phyloP scores from a whole-genome alignment of 108 stramenopile species.

The Seminavis robusta region DNA sequence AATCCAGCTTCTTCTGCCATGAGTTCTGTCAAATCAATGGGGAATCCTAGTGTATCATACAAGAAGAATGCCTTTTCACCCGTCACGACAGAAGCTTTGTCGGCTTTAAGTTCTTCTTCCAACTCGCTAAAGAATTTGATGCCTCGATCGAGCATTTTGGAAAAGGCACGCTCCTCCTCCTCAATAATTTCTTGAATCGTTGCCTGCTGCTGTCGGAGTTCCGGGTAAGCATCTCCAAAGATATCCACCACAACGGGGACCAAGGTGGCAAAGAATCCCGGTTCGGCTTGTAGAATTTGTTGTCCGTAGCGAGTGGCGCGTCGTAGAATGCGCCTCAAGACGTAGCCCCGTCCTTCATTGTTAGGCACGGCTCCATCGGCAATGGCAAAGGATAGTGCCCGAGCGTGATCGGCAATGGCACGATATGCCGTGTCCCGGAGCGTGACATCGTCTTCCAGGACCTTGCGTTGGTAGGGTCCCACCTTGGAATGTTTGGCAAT shows the following conservation, averaged over 20 bases:
- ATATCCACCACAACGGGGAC: slow-evolving; percentile 88
- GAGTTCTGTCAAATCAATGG: slow-evolving; percentile 94
- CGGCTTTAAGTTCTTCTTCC: slow-evolving; percentile 53
- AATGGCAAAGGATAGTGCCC: slow-evolving; percentile 93
- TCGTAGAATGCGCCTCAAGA: slow-evolving; percentile 90
- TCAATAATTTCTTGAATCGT: slow-evolving; percentile 82
- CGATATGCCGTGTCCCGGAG: slow-evolving; percentile 96
- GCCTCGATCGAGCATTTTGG: slow-evolving; percentile 91
- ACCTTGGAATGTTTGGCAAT: slow-evolving; percentile 53
- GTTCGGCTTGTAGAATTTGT: slow-evolving; percentile 88
- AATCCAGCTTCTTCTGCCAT: slow-evolving; percentile 97
- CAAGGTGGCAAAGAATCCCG: slow-evolving; percentile 90
- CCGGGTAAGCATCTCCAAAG: slow-evolving; percentile 93
- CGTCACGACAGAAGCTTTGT: slow-evolving; percentile 43
- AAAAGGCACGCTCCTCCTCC: slow-evolving; percentile 93
- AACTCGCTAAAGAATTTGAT: slow-evolving; percentile 89
- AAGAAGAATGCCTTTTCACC: slow-evolving; percentile 93
- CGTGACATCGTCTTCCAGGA: slow-evolving; percentile 81
- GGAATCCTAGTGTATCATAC: slow-evolving; percentile 97
- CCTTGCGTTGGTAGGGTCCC: slow-evolving; percentile 77
- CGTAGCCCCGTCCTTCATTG: slow-evolving; percentile 97
- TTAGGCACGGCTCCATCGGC: slow-evolving; percentile 95
- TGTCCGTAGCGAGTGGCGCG: slow-evolving; percentile 97
- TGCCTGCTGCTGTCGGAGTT: slow-evolving; percentile 74
- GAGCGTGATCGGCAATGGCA: slow-evolving; percentile 96